Evolutionary conservation across 164 flowering plant genomes (phyloP), one percentile per base, ranked within the genome.

Genomic region (Macadamia integrifolia): DNA sequence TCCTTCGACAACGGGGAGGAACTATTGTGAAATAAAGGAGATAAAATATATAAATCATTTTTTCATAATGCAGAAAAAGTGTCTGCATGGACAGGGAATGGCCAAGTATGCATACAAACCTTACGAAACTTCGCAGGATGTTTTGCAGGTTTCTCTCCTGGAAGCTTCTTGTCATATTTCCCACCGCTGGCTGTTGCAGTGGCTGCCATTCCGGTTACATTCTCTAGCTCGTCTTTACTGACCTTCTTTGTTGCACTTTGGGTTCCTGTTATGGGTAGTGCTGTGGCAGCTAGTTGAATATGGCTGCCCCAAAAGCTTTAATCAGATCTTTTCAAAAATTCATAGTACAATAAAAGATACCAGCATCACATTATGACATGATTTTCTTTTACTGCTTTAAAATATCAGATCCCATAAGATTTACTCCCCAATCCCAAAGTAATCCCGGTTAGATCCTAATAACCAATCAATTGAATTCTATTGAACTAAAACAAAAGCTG

Each of bases 151-250:
- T 94, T 92, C 68, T 94, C 99, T 67, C 97, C 99, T 1, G 84
- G 80, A 62, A 92, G 78, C 77, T 94, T 92, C 82, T 86, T 90
- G 79, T 94, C 99, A 71, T 92, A 94, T 76, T 92, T 94, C 11
- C 99, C 98, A 56, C 93, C 97, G 77, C 97, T 94, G 13, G 98
- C 97, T n/a, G 99, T 94, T 40, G 98, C 71, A 50, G 82, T 84
- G 61, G 91, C 90, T 29, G 92, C 99, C 74, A 87, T 78, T 60
- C 97, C 92, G 65, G 98, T 97, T 10, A 90, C 87, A 77, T 81
- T 79, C 40, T 82, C 87, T 11, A 94, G 76, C 72, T 90, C 98
- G 46, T 75, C 80, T 75, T 90, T 94, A 56, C 81, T 77, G 13
- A 79, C 69, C 76, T 88, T 92, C 77, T 83, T 88, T 3, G 91